These are phyloP conservation scores for Trichoderma citrinoviride DNA, from an alignment of 2,329 filamentous ascomycete genomes.

Conservation along the genomic window DNA sequence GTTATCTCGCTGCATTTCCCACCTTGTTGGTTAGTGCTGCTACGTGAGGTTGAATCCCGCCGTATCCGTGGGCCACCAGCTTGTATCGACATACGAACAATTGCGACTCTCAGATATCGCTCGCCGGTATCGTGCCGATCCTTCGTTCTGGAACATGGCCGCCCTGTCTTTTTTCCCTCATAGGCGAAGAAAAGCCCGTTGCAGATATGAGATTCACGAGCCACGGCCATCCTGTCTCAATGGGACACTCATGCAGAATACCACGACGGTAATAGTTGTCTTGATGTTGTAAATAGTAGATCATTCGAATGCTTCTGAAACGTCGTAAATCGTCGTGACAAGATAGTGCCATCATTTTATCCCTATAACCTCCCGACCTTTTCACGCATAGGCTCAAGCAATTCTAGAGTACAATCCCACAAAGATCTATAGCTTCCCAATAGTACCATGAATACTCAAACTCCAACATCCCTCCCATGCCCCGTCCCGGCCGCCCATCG, in stretches of 20 bases:
- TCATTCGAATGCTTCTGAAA: background rate
- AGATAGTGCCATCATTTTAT: conserved; percentile 13
- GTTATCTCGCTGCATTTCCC: background rate
- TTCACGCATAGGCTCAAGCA: conserved; percentile 1
- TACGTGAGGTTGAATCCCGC: background rate
- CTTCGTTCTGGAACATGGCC: conserved; percentile 12
- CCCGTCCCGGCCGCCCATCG: background rate
- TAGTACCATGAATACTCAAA: conserved; percentile 16
- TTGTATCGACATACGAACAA: background rate
- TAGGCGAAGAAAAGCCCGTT: conserved; percentile 5
- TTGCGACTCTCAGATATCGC: conserved; percentile 1
- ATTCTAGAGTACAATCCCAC: conserved; percentile 20
- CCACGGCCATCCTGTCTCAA: background rate
- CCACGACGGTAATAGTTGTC: background rate
- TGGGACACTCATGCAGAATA: background rate
- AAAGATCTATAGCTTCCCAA: conserved; percentile 19
- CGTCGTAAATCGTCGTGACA: conserved; percentile 5
- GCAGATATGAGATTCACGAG: background rate
- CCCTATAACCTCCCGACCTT: conserved; percentile 9
- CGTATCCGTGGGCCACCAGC: background rate
- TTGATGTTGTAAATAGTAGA: background rate
- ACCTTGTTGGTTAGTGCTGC: no score
- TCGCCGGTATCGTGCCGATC: conserved; percentile 4
- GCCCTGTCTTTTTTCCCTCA: background rate
- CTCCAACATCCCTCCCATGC: conserved; percentile 1